Base-by-base conservation (phyloP, 1,284 basidiomycete species). In the Cutaneotrichosporon sp. region DNA sequence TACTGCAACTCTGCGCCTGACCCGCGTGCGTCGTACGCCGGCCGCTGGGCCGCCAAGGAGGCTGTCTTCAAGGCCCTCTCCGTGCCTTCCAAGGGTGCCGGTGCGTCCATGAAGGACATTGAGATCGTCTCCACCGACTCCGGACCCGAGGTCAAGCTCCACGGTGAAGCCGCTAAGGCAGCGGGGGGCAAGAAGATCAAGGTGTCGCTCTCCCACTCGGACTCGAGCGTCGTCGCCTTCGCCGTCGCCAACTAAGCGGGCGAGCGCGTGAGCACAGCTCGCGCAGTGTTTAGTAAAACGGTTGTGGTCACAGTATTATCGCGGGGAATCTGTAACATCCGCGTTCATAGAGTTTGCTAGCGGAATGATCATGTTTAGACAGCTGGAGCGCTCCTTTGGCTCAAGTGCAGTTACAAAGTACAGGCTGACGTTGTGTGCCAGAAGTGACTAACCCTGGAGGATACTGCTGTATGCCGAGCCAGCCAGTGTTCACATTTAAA, bases 11-110 rank as follows among this genome's bases (percentile, higher is more conserved):
- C 82, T n/a, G 91, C 97, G 67, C 85, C 96, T 0, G 88, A 90
- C 55, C 84, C 89, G 17, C 76, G 82, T 1, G 87, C 94, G 4
- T 97, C 93, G 9, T 93, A 96, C 71, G 92, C 93, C 33, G 93
- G 89, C 47, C 87, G 93, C 60, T 98, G 96, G 92, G 89, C 85
- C 43, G 93, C 91, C 45, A 98, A 97, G 76, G 96, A 98, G 75
- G 94, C 93, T 11, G 88, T 93, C 55, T 97, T 98, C 85, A 98
- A 98, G 79, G 88, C 91, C n/a, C 82, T 98, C 14, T 88, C 89
- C 29, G 86, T 93, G 35, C 78, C 84, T 19, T 92, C 89, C 5
- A 88, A 92, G 75, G 96, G 96, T 37, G 90, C 92, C 6, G 89
- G 83, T 14, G 91, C 94, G 16, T 80, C 87, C 24, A 86, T 98